Evolutionary conservation across 495 filamentous ascomycete genomes (phyloP).

Genomic region (Trypethelium eluteriae): DNA sequence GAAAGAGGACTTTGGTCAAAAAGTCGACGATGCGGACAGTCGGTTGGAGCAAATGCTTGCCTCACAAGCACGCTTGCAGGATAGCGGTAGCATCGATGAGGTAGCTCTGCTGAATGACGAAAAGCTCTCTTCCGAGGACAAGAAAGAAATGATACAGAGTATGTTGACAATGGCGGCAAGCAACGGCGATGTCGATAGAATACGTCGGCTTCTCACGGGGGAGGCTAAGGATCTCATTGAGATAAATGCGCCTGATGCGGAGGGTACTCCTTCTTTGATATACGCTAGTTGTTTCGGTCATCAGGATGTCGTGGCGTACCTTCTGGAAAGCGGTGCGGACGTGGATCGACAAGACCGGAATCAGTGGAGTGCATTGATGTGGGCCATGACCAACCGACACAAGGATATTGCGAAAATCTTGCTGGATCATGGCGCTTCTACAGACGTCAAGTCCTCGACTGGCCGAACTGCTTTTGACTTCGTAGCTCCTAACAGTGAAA

Average conservation of each 20-base stretch:
- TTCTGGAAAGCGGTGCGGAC: constrained; percentile 80
- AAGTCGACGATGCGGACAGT: constrained; percentile 72
- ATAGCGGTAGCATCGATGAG: constrained; percentile 57
- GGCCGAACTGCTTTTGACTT: constrained; percentile 97
- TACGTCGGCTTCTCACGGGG: constrained; percentile 67
- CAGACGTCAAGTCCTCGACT: constrained; percentile 86
- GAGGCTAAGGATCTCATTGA: constrained; percentile 71
- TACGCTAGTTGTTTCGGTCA: constrained; percentile 99
- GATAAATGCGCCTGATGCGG: constrained; percentile 84
- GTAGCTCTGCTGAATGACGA: constrained; percentile 67
- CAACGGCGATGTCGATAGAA: constrained; percentile 82
- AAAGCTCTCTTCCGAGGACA: constrained; percentile 66
- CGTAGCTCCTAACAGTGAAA: constrained; percentile 86
- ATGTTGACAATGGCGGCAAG: constrained; percentile 92
- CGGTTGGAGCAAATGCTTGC: constrained; percentile 93
- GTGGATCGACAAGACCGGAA: constrained; percentile 93
- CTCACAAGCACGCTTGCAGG: constrained; percentile 71
- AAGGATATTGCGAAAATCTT: constrained; percentile 88
- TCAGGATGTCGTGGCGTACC: constrained; percentile 74
- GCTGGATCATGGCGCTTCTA: constrained; percentile 88
- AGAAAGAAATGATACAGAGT: constrained; percentile 72
- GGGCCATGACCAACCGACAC: constrained; percentile 98
- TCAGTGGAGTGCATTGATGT: constrained; percentile 97
- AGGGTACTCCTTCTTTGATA: constrained; percentile 88
- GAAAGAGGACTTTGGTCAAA: constrained; percentile 50